These are phyloP conservation scores for Seiridium unicorne DNA, from an alignment of 2,329 filamentous ascomycete genomes.

Conservation along the genomic window DNA sequence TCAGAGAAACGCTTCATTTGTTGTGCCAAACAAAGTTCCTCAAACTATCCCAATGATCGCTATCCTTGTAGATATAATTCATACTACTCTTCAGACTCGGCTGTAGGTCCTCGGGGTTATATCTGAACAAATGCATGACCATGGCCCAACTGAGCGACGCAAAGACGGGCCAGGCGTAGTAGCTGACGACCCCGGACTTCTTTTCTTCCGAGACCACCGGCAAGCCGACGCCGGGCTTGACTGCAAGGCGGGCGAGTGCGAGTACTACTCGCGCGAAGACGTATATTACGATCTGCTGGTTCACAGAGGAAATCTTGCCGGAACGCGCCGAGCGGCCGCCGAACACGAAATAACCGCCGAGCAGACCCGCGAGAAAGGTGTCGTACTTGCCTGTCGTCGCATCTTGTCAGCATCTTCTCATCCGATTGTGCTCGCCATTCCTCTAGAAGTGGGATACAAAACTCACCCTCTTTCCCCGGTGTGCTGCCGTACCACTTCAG, in stretches of 20 bases:
- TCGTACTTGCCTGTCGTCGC: slow-evolving; percentile 66
- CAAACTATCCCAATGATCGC: slow-evolving; percentile 84
- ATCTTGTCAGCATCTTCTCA: background rate
- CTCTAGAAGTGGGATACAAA: slow-evolving; percentile 12
- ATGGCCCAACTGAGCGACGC: slow-evolving; percentile 86
- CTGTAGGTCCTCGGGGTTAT: slow-evolving; percentile 89
- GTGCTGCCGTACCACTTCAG: slow-evolving; percentile 62
- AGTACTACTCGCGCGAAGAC: slow-evolving; percentile 90
- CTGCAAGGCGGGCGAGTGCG: slow-evolving; percentile 77
- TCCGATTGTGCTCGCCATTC: background rate
- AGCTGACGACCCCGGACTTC: slow-evolving; percentile 47
- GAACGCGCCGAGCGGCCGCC: slow-evolving; percentile 61
- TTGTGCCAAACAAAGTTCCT: slow-evolving; percentile 87
- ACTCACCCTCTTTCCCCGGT: slow-evolving; percentile 57
- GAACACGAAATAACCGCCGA: slow-evolving; percentile 93
- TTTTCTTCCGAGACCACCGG: slow-evolving; percentile 48
- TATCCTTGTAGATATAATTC: slow-evolving; percentile 93
- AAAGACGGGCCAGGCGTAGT: slow-evolving; percentile 89
- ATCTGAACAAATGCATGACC: slow-evolving; percentile 94
- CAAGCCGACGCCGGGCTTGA: slow-evolving; percentile 61
- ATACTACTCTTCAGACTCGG: slow-evolving; percentile 90
- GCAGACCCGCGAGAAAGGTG: slow-evolving; percentile 78
- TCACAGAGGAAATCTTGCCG: slow-evolving; percentile 74
- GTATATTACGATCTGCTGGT: slow-evolving; percentile 97
- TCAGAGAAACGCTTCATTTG: slow-evolving; percentile 37